Evolutionary conservation across 306 rosid species (phyloP), one percentile per base, ranked within the genome.

Genomic region (Castanea sativa): DNA sequence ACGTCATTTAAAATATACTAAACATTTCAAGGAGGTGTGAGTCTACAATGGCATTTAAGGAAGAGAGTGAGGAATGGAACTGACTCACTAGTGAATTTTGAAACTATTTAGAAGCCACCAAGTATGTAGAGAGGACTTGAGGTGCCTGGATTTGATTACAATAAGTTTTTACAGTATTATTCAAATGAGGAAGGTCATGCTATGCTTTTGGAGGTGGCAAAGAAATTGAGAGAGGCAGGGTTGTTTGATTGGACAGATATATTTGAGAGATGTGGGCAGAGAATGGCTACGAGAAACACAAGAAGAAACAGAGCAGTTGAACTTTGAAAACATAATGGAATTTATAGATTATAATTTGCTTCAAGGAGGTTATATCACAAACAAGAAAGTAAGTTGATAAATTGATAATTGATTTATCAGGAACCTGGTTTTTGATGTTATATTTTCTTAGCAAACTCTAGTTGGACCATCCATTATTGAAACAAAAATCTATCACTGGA

Each of bases 241-340:
- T 76, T 88, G 93, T 35, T 91, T 82, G 98, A 91, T 86, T 86
- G 92, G 94, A 97, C 97, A 3, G 97, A 89, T 78, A 89, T 94
- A 70, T 85, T 94, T 82, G 86, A 83, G 86, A 92, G 93, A 59
- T 89, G 86, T 71, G 98, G 97, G 55, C 88, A 88, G 83, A 94
- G 84, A 77, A 91, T 94, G 98, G 83, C 98, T 29, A 92, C 97
- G 18, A 84, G 94, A 75, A 94, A 88, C 57, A 80, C 91, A 78
- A 91, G 94, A 72, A 90, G 89, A 84, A 56, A 82, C 76, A 83
- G 86, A 81, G 73, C 51, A 61, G 21, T 55, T 0, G 58, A 71
- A 3, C 29, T 45, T 20, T 71, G 71, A 65, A 18, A 65, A 65
- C 23, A 18, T 0, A 3, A n/a, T n/a, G 64, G 21, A 58, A 9